Conservation (phyloP, 371 early-diverging fungal genomes). For the Mortierella sp. region DNA sequence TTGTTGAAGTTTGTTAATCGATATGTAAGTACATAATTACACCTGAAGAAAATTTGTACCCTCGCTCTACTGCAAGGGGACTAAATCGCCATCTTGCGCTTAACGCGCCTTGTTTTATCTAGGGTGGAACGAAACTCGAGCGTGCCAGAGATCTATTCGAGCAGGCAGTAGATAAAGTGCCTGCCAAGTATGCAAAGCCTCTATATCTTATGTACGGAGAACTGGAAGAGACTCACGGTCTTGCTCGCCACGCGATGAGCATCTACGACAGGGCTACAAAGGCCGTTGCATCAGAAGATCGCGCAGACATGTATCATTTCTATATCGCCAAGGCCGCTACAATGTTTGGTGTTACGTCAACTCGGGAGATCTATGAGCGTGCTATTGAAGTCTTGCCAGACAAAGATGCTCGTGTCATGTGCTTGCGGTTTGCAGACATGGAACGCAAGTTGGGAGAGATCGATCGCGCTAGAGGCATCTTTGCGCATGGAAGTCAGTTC, state of each 20-base stretch:
- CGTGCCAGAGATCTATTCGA: constrained; percentile 96
- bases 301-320: constrained; percentile 86
- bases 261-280: constrained; percentile 93
- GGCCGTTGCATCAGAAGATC: constrained; percentile 81
- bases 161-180: constrained; percentile 91
- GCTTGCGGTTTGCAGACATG: constrained; percentile 86
- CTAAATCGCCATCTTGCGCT: too few species aligned
- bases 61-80: too few species aligned
- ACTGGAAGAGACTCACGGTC: constrained; percentile 94
- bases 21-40: constrained; percentile 65
- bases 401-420: constrained; percentile 82
- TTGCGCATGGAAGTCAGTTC: constrained; percentile 90
- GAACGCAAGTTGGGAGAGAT: constrained; percentile 95
- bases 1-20: constrained; percentile 88
- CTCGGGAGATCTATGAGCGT: constrained; percentile 92
- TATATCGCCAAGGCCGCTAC: constrained; percentile 92
- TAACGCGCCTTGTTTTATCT: constrained; percentile 7
- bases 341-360: constrained; percentile 88
- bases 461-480: constrained; percentile 95
- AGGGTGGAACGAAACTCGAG: constrained; percentile 90
- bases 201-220: constrained; percentile 94
- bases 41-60: background rate
- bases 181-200: constrained; percentile 88
- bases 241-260: constrained; percentile 92
- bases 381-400: constrained; percentile 93